Evolutionary conservation across 768 basidiomycete species (phyloP), one percentile per base, ranked within the genome.

Genomic region (Boletus edulis): DNA sequence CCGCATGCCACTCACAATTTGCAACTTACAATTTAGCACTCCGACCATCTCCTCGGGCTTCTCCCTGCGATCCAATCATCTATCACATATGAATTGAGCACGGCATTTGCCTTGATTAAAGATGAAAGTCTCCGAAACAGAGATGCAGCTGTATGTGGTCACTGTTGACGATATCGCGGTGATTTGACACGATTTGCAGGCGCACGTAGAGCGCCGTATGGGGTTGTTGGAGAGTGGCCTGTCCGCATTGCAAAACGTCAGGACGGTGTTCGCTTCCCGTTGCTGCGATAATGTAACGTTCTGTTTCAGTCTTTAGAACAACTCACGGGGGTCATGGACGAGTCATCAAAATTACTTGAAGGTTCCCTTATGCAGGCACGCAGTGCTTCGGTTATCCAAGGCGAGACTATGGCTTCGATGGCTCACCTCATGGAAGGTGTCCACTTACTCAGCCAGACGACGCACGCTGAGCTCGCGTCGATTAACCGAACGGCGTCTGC

Each of bases 401-500:
- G 56, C 29, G 69, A 75, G 22, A 69, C 74, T 5, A 59, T 71
- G 8, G 52, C 61, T 34, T 73, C 77, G 20, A 75, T 76, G 44
- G 50, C 59, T 15, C 61, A 62, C 11, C 73, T 84, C 10, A 66
- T 63, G 11, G 61, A 68, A 20, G 66, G 71, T 0, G 59, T 84
- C 24, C 57, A 69, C 9, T 65, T 70, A 12, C 64, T 83, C 20
- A 73, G 76, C 1, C 60, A 63, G 32, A 73, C 70, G 11, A 73
- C 80, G 3, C 74, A 72, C 20, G 53, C 59, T 15, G 80, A 81
- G 57, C 66, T 85, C 37, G 69, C 74, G 50, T 74, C 72, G 53
- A 76, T 85, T 51, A 81, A 79, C 46, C 72, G 65, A 18, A 78
- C 83, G 20, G 73, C 77, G 4, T 59, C 56, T 43, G 56, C 58